Percentiles rank a stretch among this genome's conserved stretches.
Evolutionary conservation across 495 filamentous ascomycete genomes (phyloP).

Genomic region (Penicillium lagena): DNA sequence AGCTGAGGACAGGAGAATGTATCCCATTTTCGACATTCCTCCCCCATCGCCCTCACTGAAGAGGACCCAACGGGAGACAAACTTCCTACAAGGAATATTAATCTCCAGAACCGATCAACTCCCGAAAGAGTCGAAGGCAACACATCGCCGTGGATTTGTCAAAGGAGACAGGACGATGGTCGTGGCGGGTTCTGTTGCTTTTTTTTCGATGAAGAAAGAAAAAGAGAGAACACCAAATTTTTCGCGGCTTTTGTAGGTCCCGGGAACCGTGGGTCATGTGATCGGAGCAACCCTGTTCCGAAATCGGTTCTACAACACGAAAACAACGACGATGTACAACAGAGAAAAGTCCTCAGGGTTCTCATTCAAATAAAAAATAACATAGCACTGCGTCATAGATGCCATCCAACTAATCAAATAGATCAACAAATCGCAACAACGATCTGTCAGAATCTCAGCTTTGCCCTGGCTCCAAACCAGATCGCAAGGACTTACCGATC

Average conservation of each 20-base stretch:
- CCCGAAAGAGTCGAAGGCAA: slow-evolving; percentile 48
- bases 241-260: slow-evolving; percentile 20
- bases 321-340: no score
- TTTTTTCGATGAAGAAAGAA: slow-evolving; percentile 47
- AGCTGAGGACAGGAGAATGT: slow-evolving; percentile 31
- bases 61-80: slow-evolving; percentile 54
- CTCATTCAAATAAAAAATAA: no score
- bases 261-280: slow-evolving; percentile 17
- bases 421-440: neutral
- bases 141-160: slow-evolving; percentile 46
- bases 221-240: slow-evolving; percentile 13
- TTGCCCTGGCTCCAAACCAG: no score
- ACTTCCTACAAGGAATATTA: slow-evolving; percentile 59
- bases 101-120: slow-evolving; percentile 53
- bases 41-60: slow-evolving; percentile 60
- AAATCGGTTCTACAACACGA: no score
- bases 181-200: slow-evolving; percentile 61
- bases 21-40: slow-evolving; percentile 63
- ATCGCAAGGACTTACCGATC: slow-evolving; percentile 2
- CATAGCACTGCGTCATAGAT: no score
- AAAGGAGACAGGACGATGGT: slow-evolving; percentile 49
- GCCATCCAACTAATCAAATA: no score
- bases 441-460: no score
- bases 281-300: slow-evolving; percentile 17
- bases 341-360: no score